Conservation (phyloP, 441 rosid genomes). For the Populus hybrid region DNA sequence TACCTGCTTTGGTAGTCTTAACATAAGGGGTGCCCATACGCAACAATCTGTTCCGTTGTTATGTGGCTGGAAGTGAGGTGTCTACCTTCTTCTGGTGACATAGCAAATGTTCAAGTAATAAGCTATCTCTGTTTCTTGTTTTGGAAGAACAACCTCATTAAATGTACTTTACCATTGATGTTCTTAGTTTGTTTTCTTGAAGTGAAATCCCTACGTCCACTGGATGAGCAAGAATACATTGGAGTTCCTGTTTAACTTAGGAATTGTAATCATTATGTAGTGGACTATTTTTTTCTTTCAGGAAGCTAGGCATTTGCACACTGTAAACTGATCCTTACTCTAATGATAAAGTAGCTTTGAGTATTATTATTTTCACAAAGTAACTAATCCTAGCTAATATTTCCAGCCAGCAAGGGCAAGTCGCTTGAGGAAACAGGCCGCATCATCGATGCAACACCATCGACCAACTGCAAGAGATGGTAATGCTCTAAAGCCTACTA, state of each 20-base stretch:
- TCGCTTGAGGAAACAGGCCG: slow-evolving; percentile 48
- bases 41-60: background rate
- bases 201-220: background rate
- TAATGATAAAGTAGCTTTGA: background rate
- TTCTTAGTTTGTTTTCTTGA: background rate
- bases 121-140: background rate
- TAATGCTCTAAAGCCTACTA: slow-evolving; percentile 29
- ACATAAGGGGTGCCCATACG: background rate
- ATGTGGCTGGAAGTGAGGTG: background rate
- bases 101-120: background rate
- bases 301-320: too few species aligned
- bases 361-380: background rate
- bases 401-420: slow-evolving; percentile 58
- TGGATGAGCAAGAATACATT: background rate
- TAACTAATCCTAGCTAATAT: slow-evolving; percentile 22
- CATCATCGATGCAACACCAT: slow-evolving; percentile 34
- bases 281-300: too few species aligned
- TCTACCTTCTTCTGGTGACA: background rate
- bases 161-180: background rate
- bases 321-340: background rate
- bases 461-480: slow-evolving; percentile 34
- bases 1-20: background rate
- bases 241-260: too few species aligned
- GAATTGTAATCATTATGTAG: too few species aligned
- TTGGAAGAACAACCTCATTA: background rate